A percentile compares a stretch with the other conserved stretches of the same genome.
Evolutionary conservation across 2,329 filamentous ascomycete species (phyloP).

Genomic region (Tolypocladium ophioglossoides): DNA sequence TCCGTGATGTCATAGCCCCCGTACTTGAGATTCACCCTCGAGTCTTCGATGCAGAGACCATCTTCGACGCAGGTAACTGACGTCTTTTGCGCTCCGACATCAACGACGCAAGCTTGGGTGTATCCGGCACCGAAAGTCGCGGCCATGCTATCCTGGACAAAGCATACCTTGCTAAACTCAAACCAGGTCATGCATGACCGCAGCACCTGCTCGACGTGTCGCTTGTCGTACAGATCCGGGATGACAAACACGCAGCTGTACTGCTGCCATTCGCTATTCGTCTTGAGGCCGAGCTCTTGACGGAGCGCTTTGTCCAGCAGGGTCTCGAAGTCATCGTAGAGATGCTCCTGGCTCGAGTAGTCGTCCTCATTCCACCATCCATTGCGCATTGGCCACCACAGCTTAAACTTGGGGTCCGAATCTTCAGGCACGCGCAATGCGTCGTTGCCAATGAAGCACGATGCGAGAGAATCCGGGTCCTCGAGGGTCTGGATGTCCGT

Average conservation of each 20-base stretch:
- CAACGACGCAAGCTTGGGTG: slow-evolving; percentile 87
- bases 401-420: slow-evolving; percentile 78
- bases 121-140: slow-evolving; percentile 93
- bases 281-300: slow-evolving; percentile 68
- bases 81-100: slow-evolving; percentile 94
- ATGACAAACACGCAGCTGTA: slow-evolving; percentile 98
- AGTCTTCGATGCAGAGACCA: slow-evolving; percentile 89
- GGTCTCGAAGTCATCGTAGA: slow-evolving; percentile 79
- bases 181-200: slow-evolving; percentile 83
- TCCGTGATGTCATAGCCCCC: slow-evolving; percentile 90
- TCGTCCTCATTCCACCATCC: slow-evolving; percentile 88
- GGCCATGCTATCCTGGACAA: slow-evolving; percentile 92
- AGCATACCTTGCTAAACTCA: slow-evolving; percentile 78
- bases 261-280: slow-evolving; percentile 72
- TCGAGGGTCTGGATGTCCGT: slow-evolving; percentile 64
- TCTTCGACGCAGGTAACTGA: slow-evolving; percentile 96
- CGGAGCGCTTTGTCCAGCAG: slow-evolving; percentile 80
- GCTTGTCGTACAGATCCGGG: slow-evolving; percentile 91
- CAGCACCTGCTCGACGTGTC: slow-evolving; percentile 75
- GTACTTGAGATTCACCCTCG: slow-evolving; percentile 87
- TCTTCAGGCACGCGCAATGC: slow-evolving; percentile 82
- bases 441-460: slow-evolving; percentile 69
- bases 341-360: slow-evolving; percentile 66
- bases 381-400: slow-evolving; percentile 83
- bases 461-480: slow-evolving; percentile 48